Evolutionary conservation across 805 yeast species (phyloP).

Genomic region (Lachancea thermotolerans): DNA sequence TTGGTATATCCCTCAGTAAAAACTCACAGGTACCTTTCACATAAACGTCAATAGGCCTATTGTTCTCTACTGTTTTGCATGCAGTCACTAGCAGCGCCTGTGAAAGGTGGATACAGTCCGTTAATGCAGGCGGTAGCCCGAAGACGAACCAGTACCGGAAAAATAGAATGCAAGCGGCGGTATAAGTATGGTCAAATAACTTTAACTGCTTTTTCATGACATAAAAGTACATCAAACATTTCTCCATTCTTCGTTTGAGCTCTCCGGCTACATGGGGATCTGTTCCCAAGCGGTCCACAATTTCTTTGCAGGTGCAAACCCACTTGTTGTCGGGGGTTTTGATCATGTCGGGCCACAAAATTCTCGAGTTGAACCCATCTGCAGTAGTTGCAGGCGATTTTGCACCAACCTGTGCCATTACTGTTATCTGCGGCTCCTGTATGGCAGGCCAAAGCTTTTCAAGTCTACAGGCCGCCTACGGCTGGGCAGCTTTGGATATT

Average conservation of each 20-base stretch:
- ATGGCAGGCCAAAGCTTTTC: too few species aligned
- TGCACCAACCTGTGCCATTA: neutral
- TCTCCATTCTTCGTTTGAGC: constrained; percentile 29
- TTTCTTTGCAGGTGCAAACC: constrained; percentile 25
- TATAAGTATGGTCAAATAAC: constrained; percentile 32
- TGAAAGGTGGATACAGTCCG: constrained; percentile 28
- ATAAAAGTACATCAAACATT: constrained; percentile 30
- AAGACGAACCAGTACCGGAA: constrained; percentile 31
- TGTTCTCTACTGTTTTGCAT: constrained; percentile 32
- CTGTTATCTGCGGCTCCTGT: neutral
- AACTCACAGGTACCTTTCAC: constrained; percentile 30
- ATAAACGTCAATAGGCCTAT: constrained; percentile 31
- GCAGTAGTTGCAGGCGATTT: constrained; percentile 4
- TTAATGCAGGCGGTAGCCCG: constrained; percentile 24
- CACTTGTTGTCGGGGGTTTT: constrained; percentile 28
- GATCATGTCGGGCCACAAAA: constrained; percentile 33
- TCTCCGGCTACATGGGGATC: constrained; percentile 18
- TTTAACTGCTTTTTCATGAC: constrained; percentile 30
- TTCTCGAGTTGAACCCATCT: constrained; percentile 22
- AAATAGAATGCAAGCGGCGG: constrained; percentile 30
- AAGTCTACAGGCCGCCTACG: too few species aligned
- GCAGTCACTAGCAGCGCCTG: constrained; percentile 33
- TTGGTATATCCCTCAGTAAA: constrained; percentile 16
- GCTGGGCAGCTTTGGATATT: too few species aligned
- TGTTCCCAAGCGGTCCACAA: constrained; percentile 26